Base-by-base conservation (phyloP, 73 alveolate species). In the Symbiodinium natans region DNA sequence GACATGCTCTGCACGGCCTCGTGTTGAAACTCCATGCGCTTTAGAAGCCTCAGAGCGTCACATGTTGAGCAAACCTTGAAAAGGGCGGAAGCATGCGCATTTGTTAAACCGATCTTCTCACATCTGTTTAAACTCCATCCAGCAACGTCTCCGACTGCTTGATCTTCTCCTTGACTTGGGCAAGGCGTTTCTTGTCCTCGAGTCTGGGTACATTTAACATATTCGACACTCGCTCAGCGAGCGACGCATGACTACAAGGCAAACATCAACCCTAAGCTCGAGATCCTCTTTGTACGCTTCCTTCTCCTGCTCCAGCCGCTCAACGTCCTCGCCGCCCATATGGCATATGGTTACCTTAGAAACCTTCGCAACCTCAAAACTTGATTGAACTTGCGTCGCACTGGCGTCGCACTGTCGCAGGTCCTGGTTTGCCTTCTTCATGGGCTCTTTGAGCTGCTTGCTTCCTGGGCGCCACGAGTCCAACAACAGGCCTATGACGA, bases 11-110 rank as follows among this genome's bases (percentile, higher is more conserved):
- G 5, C 83, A 82, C 46, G 38, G 73, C 97, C 99, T 99, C 99
- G 74, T 99, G 99, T 98, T 99, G 99, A 99, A 99, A 99, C 99
- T 99, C 99, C 90, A 99, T 99, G 41, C 99, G 99, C 98, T 99
- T 99, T 86, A 99, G 98, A 63, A 88, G 95, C 95, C 95, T 88
- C 23, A 11, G n/a, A 21, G 3, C 25, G 4, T 11, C n/a, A n/a
- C n/a, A n/a, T n/a, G n/a, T n/a, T n/a, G n/a, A n/a, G n/a, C n/a
- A n/a, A n/a, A n/a, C n/a, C n/a, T n/a, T n/a, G n/a, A n/a, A n/a
- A n/a, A n/a, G n/a, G n/a, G n/a, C n/a, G n/a, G n/a, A n/a, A n/a
- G n/a, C n/a, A n/a, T n/a, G n/a, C n/a, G n/a, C n/a, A n/a, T n/a
- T n/a, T n/a, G n/a, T n/a, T n/a, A 48, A 48, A 17, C 17, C 17